A percentile compares a stretch with the other conserved stretches of the same genome.
Evolutionary conservation across 2,329 filamentous ascomycete genomes (phyloP).

Genomic region (Sporothrix brunneoviolacea): DNA sequence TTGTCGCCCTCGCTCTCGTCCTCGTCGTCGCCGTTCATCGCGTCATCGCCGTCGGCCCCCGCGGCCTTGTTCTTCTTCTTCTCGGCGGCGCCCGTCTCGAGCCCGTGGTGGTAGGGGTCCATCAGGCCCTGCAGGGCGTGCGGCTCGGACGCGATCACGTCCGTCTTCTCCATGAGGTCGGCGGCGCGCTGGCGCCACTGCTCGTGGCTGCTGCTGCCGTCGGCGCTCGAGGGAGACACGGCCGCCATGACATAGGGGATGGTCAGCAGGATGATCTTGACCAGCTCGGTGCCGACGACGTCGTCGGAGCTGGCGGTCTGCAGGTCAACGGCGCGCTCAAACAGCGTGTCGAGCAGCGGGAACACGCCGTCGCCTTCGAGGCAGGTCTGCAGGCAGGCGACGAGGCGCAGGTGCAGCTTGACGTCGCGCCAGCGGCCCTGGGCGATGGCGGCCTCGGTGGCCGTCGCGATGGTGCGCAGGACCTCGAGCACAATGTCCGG

Average conservation of each 20-base stretch:
- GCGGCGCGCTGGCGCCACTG: constrained; percentile 67
- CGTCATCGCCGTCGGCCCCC: neutral
- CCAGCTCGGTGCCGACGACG: constrained; percentile 78
- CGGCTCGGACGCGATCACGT: constrained; percentile 84
- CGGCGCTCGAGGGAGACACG: constrained; percentile 43
- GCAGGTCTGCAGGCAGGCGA: constrained; percentile 77
- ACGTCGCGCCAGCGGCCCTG: constrained; percentile 80
- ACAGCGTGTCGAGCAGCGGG: constrained; percentile 79
- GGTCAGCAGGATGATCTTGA: constrained; percentile 93
- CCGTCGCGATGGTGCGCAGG: constrained; percentile 54
- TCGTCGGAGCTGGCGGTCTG: constrained; percentile 92
- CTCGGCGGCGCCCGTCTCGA: constrained; percentile 1
- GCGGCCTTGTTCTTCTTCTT: neutral
- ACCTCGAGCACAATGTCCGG: constrained; percentile 67
- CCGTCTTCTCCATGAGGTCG: constrained; percentile 84
- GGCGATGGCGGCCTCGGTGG: constrained; percentile 60
- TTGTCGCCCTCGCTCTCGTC: constrained; percentile 41
- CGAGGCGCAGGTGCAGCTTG: constrained; percentile 82
- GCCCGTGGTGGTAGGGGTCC: constrained; percentile 63
- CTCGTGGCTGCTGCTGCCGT: neutral
- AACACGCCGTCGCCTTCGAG: constrained; percentile 71
- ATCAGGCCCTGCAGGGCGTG: constrained; percentile 80
- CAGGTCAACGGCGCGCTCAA: constrained; percentile 81
- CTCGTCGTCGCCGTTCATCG: neutral
- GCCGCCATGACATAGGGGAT: constrained; percentile 84